These are phyloP conservation scores for Arabidopsis suecica DNA, from an alignment of 345 rosid species.

Conservation along the genomic window DNA sequence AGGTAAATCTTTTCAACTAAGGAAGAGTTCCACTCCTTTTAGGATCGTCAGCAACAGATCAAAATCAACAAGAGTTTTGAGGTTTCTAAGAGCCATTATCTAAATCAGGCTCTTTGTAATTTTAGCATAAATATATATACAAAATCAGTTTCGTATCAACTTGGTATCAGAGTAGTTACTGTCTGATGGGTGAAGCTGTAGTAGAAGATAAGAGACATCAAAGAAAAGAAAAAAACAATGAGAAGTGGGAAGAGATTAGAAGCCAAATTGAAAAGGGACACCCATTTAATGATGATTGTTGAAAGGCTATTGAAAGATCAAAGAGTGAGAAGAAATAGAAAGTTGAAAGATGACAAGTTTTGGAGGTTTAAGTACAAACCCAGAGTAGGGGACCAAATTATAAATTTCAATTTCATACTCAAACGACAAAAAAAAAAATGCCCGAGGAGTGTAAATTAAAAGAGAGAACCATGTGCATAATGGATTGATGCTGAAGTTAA, in stretches of 20 bases:
- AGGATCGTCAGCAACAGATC: not conserved
- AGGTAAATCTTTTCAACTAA: not conserved
- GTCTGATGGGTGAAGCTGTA: not conserved
- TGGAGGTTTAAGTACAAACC: not conserved
- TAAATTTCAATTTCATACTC: not conserved
- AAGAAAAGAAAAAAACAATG: not conserved
- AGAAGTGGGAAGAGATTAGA: conserved; percentile 2
- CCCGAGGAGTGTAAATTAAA: not conserved
- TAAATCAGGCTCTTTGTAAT: not conserved
- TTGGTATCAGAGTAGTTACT: not conserved
- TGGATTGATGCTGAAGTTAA: not conserved
- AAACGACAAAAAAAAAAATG: not conserved
- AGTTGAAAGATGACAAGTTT: conserved; percentile 4
- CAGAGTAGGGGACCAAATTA: not conserved
- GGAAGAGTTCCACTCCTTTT: no score
- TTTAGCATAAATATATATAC: not conserved
- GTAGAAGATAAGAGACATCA: not conserved
- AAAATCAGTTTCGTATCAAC: not conserved
- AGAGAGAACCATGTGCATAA: not conserved
- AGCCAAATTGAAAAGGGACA: not conserved
- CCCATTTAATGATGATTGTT: not conserved
- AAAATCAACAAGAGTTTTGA: not conserved
- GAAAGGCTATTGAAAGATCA: conserved; percentile 3
- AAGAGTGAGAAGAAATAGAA: not conserved
- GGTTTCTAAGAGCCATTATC: not conserved